These are phyloP conservation scores for Mediolabrus comicus DNA, from an alignment of 108 stramenopile species.

Conservation along the genomic window DNA sequence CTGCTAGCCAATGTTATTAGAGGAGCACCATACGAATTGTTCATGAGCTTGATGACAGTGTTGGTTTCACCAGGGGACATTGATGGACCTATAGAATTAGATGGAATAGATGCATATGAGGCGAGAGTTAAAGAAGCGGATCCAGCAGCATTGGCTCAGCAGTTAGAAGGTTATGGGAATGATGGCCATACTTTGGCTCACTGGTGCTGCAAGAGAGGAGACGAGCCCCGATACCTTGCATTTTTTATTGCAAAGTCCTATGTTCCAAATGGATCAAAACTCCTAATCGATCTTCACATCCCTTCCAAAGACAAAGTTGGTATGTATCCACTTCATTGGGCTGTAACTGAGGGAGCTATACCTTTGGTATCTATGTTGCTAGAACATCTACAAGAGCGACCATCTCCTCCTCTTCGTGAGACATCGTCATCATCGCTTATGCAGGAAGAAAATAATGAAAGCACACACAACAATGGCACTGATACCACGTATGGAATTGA, in stretches of 20 bases:
- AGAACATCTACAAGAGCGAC: slow-evolving; percentile 53
- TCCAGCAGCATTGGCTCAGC: slow-evolving; percentile 29
- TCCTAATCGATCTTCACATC: slow-evolving; percentile 48
- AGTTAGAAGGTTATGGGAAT: slow-evolving; percentile 50
- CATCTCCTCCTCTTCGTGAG: slow-evolving; percentile 17
- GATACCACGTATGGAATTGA: slow-evolving; percentile 40
- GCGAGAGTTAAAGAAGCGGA: slow-evolving; percentile 17
- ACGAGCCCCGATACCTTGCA: slow-evolving; percentile 66
- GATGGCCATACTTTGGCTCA: slow-evolving; percentile 89
- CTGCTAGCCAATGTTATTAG: slow-evolving; percentile 35
- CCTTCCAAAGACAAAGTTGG: slow-evolving; percentile 75
- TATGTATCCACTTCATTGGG: slow-evolving; percentile 97
- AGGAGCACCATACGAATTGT: slow-evolving; percentile 35
- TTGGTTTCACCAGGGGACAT: slow-evolving; percentile 6
- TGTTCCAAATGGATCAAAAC: slow-evolving; percentile 18
- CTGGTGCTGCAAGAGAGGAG: slow-evolving; percentile 92
- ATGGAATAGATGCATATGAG: neutral
- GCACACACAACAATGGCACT: neutral
- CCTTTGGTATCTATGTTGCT: slow-evolving; percentile 74
- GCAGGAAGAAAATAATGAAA: slow-evolving; percentile 13
- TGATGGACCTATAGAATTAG: neutral
- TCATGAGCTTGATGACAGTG: slow-evolving; percentile 27
- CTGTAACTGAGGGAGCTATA: slow-evolving; percentile 87
- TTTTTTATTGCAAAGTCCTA: slow-evolving; percentile 52
- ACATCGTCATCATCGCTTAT: slow-evolving; percentile 30